Conservation (phyloP, 768 basidiomycete genomes). For the Termitomyces heimii region DNA sequence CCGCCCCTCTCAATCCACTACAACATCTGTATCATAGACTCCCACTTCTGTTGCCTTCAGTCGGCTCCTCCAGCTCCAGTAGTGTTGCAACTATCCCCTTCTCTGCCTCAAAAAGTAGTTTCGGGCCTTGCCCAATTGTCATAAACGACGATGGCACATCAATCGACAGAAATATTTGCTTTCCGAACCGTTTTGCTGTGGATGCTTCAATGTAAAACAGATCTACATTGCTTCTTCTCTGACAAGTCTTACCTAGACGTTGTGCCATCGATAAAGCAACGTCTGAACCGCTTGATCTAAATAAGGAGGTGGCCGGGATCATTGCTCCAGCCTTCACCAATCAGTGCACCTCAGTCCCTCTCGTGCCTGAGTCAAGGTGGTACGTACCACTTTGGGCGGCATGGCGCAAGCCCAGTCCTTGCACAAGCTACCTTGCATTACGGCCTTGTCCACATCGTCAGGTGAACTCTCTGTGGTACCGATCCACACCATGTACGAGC, state of each 20-base stretch:
- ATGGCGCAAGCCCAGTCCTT: conserved; percentile 83
- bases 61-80: conserved; percentile 20
- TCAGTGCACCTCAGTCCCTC: conserved; percentile 6
- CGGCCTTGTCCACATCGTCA: conserved; percentile 42
- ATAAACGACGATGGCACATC: conserved; percentile 41
- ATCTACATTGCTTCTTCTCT: conserved; percentile 5
- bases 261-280: conserved; percentile 69
- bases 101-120: conserved; percentile 52
- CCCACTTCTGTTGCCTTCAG: not conserved
- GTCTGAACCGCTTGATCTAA: conserved; percentile 57
- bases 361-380: conserved; percentile 8
- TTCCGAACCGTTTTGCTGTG: conserved; percentile 57
- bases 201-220: conserved; percentile 13
- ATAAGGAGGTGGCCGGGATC: conserved; percentile 55
- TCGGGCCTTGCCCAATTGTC: conserved; percentile 41
- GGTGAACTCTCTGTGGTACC: conserved; percentile 48
- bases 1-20: conserved; percentile 5
- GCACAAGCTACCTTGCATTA: conserved; percentile 50
- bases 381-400: conserved; percentile 44
- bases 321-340: conserved; percentile 24
- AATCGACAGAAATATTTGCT: conserved; percentile 69
- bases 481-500: conserved; percentile 81
- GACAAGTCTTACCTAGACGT: conserved; percentile 57
- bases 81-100: conserved; percentile 48
- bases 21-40: not conserved